A percentile compares a stretch with the other conserved stretches of the same genome.
Evolutionary conservation across 371 early-diverging fungal species (phyloP).

Genomic region (Capillidium rhysosporum): DNA sequence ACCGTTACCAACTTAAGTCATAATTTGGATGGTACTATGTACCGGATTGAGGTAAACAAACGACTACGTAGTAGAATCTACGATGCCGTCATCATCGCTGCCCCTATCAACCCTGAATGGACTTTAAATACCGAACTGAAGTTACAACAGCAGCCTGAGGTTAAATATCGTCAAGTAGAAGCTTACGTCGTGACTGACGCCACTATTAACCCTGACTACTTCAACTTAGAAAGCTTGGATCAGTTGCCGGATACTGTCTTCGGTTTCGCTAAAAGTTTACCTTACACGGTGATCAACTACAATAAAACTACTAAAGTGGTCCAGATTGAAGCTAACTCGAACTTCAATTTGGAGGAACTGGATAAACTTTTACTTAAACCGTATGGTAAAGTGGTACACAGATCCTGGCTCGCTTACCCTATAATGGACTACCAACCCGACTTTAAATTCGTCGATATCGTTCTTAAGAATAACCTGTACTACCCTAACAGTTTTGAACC

Average conservation of each 20-base stretch:
- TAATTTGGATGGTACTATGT: not conserved
- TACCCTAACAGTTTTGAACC: constrained; percentile 1
- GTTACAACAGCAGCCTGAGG: not conserved
- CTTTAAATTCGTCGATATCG: not conserved
- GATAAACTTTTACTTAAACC: not conserved
- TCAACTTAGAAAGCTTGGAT: not conserved
- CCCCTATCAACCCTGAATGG: not conserved
- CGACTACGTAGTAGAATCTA: not conserved
- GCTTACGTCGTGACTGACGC: not conserved
- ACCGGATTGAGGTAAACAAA: too few relatives aligned
- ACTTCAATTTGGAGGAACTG: not conserved
- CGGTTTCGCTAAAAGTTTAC: not conserved
- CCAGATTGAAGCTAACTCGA: not conserved
- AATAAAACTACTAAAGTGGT: not conserved
- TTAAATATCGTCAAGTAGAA: not conserved
- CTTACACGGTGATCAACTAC: not conserved
- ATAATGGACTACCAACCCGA: not conserved
- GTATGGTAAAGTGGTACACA: not conserved
- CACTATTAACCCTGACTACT: not conserved
- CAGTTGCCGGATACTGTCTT: not conserved
- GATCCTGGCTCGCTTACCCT: constrained; percentile 2
- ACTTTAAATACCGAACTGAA: not conserved
- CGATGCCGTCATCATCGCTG: constrained; percentile 1
- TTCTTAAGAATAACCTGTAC: not conserved
- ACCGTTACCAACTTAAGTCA: not conserved